A percentile compares a stretch with the other conserved stretches of the same genome.
phyloP scores from a whole-genome alignment of 176 grass and related monocot species.

The Cenchrus fungigraminus region DNA sequence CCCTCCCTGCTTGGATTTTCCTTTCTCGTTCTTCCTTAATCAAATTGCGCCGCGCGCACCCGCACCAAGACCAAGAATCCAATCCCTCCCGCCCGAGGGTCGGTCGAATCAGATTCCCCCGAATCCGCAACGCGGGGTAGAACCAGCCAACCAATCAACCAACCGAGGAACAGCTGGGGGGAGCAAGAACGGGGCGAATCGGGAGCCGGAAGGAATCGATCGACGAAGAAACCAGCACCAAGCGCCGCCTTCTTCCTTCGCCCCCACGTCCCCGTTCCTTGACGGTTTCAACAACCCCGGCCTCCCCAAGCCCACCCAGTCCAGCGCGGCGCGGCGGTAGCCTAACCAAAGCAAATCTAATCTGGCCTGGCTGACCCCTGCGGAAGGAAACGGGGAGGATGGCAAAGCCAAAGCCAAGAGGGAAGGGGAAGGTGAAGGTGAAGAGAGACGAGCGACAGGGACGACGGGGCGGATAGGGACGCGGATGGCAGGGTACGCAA shows the following conservation, averaged over 20 bases:
- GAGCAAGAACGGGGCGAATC: constrained; percentile 27
- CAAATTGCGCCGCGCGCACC: constrained; percentile 30
- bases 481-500: constrained; percentile 46
- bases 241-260: constrained; percentile 29
- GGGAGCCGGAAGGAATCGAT: constrained; percentile 24
- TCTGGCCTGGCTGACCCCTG: constrained; percentile 42
- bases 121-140: constrained; percentile 22
- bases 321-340: constrained; percentile 9
- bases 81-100: constrained; percentile 32
- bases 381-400: constrained; percentile 23
- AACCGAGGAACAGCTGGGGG: neutral
- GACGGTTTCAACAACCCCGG: constrained; percentile 38
- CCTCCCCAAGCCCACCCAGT: neutral
- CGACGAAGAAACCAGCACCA: constrained; percentile 26
- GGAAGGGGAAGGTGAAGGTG: neutral
- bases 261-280: constrained; percentile 31
- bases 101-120: constrained; percentile 45
- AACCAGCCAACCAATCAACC: constrained; percentile 30
- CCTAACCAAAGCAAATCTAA: constrained; percentile 43
- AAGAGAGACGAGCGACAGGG: neutral
- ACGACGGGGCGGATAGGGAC: constrained; percentile 41
- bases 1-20: constrained; percentile 8
- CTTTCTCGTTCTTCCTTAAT: neutral
- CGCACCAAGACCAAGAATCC: constrained; percentile 34
- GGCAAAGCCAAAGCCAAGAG: neutral